Conservation (phyloP, 805 yeast species). For the Vanderwaltozyma yarrowii region DNA sequence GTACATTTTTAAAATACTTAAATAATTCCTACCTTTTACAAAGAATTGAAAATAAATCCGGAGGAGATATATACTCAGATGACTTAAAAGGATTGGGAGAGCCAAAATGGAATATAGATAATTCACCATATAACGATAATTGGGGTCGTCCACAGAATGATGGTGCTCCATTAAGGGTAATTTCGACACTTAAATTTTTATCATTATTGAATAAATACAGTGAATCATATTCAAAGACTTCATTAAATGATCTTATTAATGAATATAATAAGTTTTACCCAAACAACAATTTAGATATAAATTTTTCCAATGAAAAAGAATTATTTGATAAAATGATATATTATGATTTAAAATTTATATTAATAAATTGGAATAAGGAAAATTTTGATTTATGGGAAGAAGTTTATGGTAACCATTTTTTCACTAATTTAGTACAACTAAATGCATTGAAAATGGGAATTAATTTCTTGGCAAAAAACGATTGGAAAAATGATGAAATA, state of each 20-base stretch:
- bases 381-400: slow-evolving; percentile 97
- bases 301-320: slow-evolving; percentile 22
- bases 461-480: slow-evolving; percentile 23
- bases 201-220: slow-evolving; percentile 31
- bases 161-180: slow-evolving; percentile 79
- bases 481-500: slow-evolving; percentile 2
- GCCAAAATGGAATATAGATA: slow-evolving; percentile 72
- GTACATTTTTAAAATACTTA: slow-evolving; percentile 50
- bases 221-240: slow-evolving; percentile 2
- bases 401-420: slow-evolving; percentile 61
- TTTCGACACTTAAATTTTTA: slow-evolving; percentile 51
- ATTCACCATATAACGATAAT: slow-evolving; percentile 44
- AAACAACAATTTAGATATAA: slow-evolving; percentile 1
- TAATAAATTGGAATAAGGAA: slow-evolving; percentile 46
- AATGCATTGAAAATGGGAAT: slow-evolving; percentile 56
- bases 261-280: slow-evolving; percentile 4
- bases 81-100: slow-evolving; percentile 64
- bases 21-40: slow-evolving; percentile 51
- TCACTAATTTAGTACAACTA: slow-evolving; percentile 66
- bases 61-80: slow-evolving; percentile 31
- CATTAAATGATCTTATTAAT: slow-evolving; percentile 22
- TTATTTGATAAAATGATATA: slow-evolving; percentile 45
- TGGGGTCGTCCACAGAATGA: slow-evolving; percentile 98
- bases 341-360: slow-evolving; percentile 60
- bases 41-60: slow-evolving; percentile 58